Conservation (phyloP, 495 filamentous ascomycete species). For the Neurospora cerealis region DNA sequence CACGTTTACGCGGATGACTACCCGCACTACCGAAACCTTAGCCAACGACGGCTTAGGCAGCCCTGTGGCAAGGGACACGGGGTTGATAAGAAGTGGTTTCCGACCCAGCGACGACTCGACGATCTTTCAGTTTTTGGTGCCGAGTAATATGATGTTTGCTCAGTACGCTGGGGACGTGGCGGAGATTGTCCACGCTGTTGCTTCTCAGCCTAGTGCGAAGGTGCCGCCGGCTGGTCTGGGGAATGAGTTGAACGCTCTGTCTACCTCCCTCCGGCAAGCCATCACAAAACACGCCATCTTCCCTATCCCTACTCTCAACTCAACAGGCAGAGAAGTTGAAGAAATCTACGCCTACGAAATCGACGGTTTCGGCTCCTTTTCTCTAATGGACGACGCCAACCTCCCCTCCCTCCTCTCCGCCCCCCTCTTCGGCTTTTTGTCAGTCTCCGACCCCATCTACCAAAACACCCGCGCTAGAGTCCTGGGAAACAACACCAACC, state of each 20-base stretch:
- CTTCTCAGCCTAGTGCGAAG: neutral
- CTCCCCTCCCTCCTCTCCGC: slow-evolving; percentile 46
- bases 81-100: slow-evolving; percentile 52
- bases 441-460: slow-evolving; percentile 35
- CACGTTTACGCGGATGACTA: slow-evolving; percentile 45
- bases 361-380: slow-evolving; percentile 45
- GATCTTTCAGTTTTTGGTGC: slow-evolving; percentile 50
- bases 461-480: slow-evolving; percentile 40
- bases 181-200: slow-evolving; percentile 31
- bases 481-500: slow-evolving; percentile 36
- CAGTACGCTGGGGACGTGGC: slow-evolving; percentile 38
- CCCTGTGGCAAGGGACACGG: slow-evolving; percentile 46
- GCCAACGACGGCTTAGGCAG: slow-evolving; percentile 48
- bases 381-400: slow-evolving; percentile 56
- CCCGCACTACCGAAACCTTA: slow-evolving; percentile 48
- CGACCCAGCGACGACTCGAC: slow-evolving; percentile 52
- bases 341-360: slow-evolving; percentile 51
- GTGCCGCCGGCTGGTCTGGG: slow-evolving; percentile 26
- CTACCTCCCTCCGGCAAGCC: slow-evolving; percentile 33
- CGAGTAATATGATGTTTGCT: slow-evolving; percentile 62
- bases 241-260: slow-evolving; percentile 38
- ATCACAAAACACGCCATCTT: slow-evolving; percentile 44
- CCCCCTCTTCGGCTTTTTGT: slow-evolving; percentile 42
- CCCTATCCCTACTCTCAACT: neutral
- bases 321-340: slow-evolving; percentile 3